Base-by-base conservation (phyloP, 495 filamentous ascomycete genomes). In the Ascobolus immersus region DNA sequence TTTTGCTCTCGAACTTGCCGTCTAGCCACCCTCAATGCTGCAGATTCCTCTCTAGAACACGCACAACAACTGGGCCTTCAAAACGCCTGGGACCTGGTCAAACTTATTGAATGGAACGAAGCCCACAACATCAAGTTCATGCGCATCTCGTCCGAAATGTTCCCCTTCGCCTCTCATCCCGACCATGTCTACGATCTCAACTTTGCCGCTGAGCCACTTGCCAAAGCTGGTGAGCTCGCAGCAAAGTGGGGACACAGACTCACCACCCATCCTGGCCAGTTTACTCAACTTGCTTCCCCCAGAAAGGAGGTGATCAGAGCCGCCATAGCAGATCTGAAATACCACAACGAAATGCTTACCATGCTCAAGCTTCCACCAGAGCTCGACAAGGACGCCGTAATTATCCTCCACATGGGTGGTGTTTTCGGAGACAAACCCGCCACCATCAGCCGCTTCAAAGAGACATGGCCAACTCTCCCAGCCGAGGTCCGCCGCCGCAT, bases 371-470 rank as follows among this genome's bases (percentile, higher is more conserved):
- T 93, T 0, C 77, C 79, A 0, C 64, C 67, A 12, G 81, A 94
- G 48, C 64, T 71, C 35, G 60, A 93, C 47, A 70, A 72, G 14
- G 79, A 93, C 51, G 81, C 86, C 4, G 69, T 93, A 25, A 86
- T 94, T 77, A 79, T 93, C 36, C 47, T 94, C 2, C 86, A 94
- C 44, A 79, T 94, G 68, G 86, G 82, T 13, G 86, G 86, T 10
- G 65, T 77, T 0, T 92, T 81, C 45, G 84, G 80, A 10, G 78
- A 89, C 52, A 94, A 91, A 51, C 56, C 54, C 12, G 78, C 71
- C 1, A 86, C 82, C 0, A 54, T 94, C 5, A 62, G 75, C 43
- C 64, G 84, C 6, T 92, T 94, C 45, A 60, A 77, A 5, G 52
- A 70, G 37, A 90, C 84, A 39, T 91, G 93, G 43, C 54, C 60